These are phyloP conservation scores for Lobosporangium transversale DNA, from an alignment of 192 early-diverging fungal species.

Conservation along the genomic window DNA sequence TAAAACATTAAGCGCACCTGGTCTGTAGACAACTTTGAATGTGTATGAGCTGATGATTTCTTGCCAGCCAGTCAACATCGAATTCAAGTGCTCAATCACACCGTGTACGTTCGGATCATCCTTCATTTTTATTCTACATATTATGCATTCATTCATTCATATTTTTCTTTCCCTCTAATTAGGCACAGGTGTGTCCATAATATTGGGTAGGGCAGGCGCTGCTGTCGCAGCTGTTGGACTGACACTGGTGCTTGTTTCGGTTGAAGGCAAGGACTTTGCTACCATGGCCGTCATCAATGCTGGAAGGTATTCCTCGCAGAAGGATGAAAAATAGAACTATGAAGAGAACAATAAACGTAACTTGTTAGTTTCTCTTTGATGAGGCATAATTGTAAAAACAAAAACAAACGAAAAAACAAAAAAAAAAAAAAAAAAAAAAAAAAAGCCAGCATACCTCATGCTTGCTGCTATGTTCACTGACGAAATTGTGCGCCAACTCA, in stretches of 20 bases:
- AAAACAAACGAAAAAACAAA: slow-evolving; percentile 6
- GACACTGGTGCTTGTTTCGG: neutral
- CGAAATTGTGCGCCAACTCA: slow-evolving; percentile 86
- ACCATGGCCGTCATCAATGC: slow-evolving; percentile 55
- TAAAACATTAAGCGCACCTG: slow-evolving; percentile 19
- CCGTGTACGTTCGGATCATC: too few species aligned
- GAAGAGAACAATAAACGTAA: too few species aligned
- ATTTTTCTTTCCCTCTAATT: too few species aligned
- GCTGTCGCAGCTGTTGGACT: neutral
- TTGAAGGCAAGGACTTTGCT: slow-evolving; percentile 4
- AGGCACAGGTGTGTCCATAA: slow-evolving; percentile 49
- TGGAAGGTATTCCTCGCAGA: slow-evolving; percentile 73
- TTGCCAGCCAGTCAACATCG: slow-evolving; percentile 20
- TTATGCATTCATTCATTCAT: too few species aligned
- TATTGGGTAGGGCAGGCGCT: neutral
- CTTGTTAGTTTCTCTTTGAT: too few species aligned
- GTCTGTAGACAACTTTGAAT: slow-evolving; percentile 20
- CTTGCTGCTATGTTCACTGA: slow-evolving; percentile 69
- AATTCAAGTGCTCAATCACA: too few species aligned
- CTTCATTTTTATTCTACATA: too few species aligned
- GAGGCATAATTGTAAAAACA: too few species aligned
- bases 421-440: slow-evolving; percentile 13
- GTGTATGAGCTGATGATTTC: slow-evolving; percentile 16
- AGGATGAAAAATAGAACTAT: slow-evolving; percentile 80
- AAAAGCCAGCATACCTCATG: slow-evolving; percentile 66